Percentiles rank a stretch among this genome's conserved stretches.
These are phyloP conservation scores for Megacollybia marginata DNA, from an alignment of 768 basidiomycete genomes.

Conservation along the genomic window DNA sequence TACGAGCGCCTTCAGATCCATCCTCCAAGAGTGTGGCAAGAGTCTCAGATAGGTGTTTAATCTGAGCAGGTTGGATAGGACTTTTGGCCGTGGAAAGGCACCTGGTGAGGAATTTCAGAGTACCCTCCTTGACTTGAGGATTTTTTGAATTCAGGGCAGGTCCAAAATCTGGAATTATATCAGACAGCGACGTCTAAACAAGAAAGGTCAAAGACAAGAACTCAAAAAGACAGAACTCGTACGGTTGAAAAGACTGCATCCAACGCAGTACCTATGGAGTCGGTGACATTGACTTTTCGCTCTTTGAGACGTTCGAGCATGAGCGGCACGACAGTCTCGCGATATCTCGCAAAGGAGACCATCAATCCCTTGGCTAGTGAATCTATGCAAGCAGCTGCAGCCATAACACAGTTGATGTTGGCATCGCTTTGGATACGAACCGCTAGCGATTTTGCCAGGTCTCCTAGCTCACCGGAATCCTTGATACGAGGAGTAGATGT, in stretches of 20 bases:
- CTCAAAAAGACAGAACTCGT: constrained; percentile 8
- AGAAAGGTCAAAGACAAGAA: constrained; percentile 2
- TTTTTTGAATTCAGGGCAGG: constrained; percentile 82
- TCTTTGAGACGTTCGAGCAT: constrained; percentile 92
- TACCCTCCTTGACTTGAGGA: constrained; percentile 93
- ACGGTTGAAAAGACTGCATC: constrained; percentile 87
- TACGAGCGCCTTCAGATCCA: constrained; percentile 79
- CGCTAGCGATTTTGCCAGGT: constrained; percentile 71
- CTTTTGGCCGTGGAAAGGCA: constrained; percentile 64
- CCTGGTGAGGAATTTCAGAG: constrained; percentile 79
- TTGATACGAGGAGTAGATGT: constrained; percentile 68
- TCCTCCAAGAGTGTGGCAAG: constrained; percentile 79
- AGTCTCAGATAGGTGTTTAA: constrained; percentile 76
- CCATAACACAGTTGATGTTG: constrained; percentile 92
- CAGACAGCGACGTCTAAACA: constrained; percentile 64
- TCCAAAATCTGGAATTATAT: constrained; percentile 78
- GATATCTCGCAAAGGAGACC: constrained; percentile 64
- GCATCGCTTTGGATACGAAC: constrained; percentile 80
- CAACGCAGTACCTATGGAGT: constrained; percentile 78
- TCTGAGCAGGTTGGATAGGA: constrained; percentile 65
- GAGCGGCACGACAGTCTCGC: constrained; percentile 62
- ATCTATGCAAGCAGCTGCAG: constrained; percentile 80
- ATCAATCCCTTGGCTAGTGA: constrained; percentile 80
- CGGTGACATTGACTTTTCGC: constrained; percentile 84
- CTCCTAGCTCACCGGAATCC: constrained; percentile 71